Evolutionary conservation across 202 grass and related monocot species (phyloP), one percentile per base, ranked within the genome.

Genomic region (Setaria viridis): DNA sequence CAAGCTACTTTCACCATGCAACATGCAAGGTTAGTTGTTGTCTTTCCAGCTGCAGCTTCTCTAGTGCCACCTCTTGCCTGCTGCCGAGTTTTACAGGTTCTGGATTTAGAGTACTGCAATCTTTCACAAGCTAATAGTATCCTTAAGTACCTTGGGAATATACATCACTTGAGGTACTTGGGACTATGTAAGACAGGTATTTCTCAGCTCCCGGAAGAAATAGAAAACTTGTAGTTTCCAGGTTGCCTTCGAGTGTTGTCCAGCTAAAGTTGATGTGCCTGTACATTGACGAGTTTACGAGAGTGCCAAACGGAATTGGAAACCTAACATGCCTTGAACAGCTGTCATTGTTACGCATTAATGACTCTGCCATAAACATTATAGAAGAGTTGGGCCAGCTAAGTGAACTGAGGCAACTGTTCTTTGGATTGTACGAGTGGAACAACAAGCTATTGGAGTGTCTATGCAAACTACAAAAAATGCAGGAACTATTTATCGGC

Each of bases 351-450:
- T 5, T 78, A 33, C 0, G 0, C 41, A 32, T 66, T 19, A 1
- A 19, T 8, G n/a, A 0, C 4, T 29, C 9, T 17, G 0, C 16
- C 9, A 6, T 2, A 43, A 32, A 45, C 4, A 69, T 43, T 19
- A 6, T 69, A 69, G 9, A 45, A 45, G 66, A 69, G 9, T 17
- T 46, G 19, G 4, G 67, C 9, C 7, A 21, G 3, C 67, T 21
- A 13, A 21, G 39, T 2, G 41, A 70, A 4, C 1, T 45, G 1
- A 46, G 6, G 20, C 0, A 2, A 6, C 7, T 39, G 2, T 0
- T 0, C 0, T 19, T 39, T 67, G 0, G 0, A 8, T 37, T 16
- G 13, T 9, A 62, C 0, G 1, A 35, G 6, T 66, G 11, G 29
- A 16, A 25, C 0, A 8, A 7, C 4, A 16, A 7, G 1, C 14